phyloP scores from a whole-genome alignment of 257 asterid genomes.

The Solanum corneliomulleri region DNA sequence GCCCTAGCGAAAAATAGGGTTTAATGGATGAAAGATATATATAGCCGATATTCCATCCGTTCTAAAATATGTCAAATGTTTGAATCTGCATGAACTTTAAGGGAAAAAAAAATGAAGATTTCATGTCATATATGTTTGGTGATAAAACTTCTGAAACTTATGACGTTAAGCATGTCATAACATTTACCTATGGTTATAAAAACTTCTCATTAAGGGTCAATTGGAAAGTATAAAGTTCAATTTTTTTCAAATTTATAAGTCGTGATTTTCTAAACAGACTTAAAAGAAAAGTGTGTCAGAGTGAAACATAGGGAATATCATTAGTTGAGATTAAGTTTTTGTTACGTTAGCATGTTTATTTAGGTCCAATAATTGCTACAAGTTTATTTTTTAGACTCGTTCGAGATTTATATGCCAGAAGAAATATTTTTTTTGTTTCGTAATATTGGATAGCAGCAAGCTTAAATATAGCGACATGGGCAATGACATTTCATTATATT shows the following conservation, averaged over 20 bases:
- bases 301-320: not conserved
- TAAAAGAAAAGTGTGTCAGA: accelerated
- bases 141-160: not conserved
- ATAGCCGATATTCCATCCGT: not conserved
- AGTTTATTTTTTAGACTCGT: not conserved
- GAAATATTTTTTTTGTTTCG: not conserved
- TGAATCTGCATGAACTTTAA: not conserved
- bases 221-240: not conserved
- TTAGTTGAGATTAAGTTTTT: not conserved
- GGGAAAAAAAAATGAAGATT: no score
- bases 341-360: not conserved
- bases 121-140: not conserved
- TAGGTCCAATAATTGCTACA: not conserved
- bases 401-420: not conserved
- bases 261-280: not conserved
- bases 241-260: not conserved
- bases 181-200: not conserved
- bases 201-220: not conserved
- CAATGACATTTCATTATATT: not conserved
- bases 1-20: not conserved
- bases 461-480: not conserved
- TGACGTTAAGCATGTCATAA: not conserved
- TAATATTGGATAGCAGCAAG: not conserved
- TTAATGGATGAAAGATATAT: not conserved
- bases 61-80: not conserved